Base-by-base conservation (phyloP, 2,329 filamentous ascomycete species). In the Simplicillium aogashimaense region DNA sequence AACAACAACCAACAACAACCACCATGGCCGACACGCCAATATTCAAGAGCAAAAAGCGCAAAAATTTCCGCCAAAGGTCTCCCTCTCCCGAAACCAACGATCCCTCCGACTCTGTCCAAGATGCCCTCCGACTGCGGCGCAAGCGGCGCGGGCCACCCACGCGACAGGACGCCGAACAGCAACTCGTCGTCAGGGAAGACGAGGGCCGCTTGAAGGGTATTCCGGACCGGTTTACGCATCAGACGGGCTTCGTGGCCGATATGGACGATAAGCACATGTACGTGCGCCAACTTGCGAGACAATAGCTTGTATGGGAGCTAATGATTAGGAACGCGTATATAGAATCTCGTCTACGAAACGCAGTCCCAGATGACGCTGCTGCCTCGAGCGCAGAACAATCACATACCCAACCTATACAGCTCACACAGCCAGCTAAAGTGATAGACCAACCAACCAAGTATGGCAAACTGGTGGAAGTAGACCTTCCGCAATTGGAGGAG, bases 221-320 rank as follows among this genome's bases (percentile, higher is more conserved):
- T 29, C 49, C 55, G 9, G 54, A 59, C 30, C 77, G 81, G 32
- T 90, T 90, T 55, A 78, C 79, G 39, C 75, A 78, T 43, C 83
- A 86, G 58, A 87, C 81, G 0, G 84, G 84, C 1, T 62, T 80
- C 45, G 68, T 81, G 1, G 72, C 74, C 29, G 80, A 83, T 41
- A 57, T 76, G 16, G 71, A 80, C 46, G 82, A 88, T 58, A 81
- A 70, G 62, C 83, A 89, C 65, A 86, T 90, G 85, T 90, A 73
- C 79, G 81, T 76, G 8, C 4, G 5, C 15, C 36, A 37, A 7
- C 31, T n/a, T 7, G 11, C 4, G 13, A 5, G 13, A 12, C 6
- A n/a, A 16, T 12, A 33, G 13, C 35, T 36, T 31, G 29, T 28
- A 28, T 40, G 38, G 44, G 25, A 29, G 16, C 41, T 54, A 55